Evolutionary conservation across 2,329 filamentous ascomycete genomes (phyloP).

Genomic region (Fusarium sp.): DNA sequence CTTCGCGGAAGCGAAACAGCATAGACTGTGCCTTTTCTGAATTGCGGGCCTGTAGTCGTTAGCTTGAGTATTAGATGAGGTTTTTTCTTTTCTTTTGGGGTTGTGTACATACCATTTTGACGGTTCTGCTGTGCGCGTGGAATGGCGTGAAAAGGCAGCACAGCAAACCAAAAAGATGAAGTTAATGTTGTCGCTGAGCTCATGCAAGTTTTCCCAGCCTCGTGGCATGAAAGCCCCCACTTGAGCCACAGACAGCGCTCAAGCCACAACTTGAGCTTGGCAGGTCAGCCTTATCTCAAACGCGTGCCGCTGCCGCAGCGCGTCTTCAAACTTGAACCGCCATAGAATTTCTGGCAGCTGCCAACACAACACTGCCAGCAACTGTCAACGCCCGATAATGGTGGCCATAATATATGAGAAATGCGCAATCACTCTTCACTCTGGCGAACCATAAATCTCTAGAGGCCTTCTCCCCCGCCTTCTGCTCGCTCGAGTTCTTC

Average conservation of each 20-base stretch:
- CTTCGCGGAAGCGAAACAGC: slow-evolving; percentile 99
- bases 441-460: slow-evolving; percentile 9
- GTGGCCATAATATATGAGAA: too few relatives aligned
- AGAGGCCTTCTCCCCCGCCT: slow-evolving; percentile 3
- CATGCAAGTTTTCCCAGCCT: slow-evolving; percentile 45
- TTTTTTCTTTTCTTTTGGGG: accelerated
- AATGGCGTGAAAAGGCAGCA: slow-evolving; percentile 10
- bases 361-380: slow-evolving; percentile 9
- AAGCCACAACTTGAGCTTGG: slow-evolving; percentile 16
- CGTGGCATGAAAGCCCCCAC: slow-evolving; percentile 10
- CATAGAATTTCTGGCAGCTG: not conserved
- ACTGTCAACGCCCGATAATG: not conserved
- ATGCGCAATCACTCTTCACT: slow-evolving; percentile 7
- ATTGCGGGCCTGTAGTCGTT: slow-evolving; percentile 80
- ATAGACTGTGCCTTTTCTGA: slow-evolving; percentile 99
- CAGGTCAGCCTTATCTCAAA: slow-evolving; percentile 34
- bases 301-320: slow-evolving; percentile 3
- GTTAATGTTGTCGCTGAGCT: slow-evolving; percentile 34
- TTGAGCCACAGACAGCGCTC: slow-evolving; percentile 13
- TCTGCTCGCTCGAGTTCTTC: not conserved
- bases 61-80: not conserved
- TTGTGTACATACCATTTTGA: slow-evolving; percentile 41
- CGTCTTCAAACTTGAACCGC: slow-evolving; percentile 5
- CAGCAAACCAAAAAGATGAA: slow-evolving; percentile 14
- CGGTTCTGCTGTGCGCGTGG: slow-evolving; percentile 16